A percentile compares a stretch with the other conserved stretches of the same genome.
These are phyloP conservation scores for Stellera chamaejasme DNA, from an alignment of 345 rosid genomes.

Conservation along the genomic window DNA sequence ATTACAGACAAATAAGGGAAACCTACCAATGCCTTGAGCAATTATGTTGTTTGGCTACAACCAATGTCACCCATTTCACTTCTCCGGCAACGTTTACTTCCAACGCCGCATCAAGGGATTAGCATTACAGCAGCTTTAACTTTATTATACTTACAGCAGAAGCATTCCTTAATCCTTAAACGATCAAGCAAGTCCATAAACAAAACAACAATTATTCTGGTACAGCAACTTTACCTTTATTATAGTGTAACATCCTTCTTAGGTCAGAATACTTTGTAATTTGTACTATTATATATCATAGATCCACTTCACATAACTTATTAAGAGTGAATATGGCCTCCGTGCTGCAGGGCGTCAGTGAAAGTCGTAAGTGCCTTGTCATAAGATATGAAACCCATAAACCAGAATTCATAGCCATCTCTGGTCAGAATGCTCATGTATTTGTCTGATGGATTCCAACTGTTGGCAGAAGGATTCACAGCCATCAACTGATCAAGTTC, in stretches of 20 bases:
- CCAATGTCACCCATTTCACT: too few species aligned
- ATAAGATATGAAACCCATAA: conserved; percentile 75
- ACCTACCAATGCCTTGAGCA: too few species aligned
- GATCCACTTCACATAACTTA: neutral
- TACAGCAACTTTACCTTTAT: neutral
- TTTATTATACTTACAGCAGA: too few species aligned
- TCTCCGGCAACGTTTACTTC: too few species aligned
- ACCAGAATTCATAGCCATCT: conserved; percentile 80
- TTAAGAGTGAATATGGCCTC: neutral
- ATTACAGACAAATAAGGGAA: too few species aligned
- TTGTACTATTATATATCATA: neutral
- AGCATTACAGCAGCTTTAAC: too few species aligned
- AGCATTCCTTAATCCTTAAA: too few species aligned
- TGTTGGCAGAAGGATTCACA: conserved; percentile 47
- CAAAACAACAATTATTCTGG: too few species aligned
- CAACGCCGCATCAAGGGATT: too few species aligned
- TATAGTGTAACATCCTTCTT: neutral
- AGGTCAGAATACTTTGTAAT: neutral
- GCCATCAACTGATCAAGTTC: conserved; percentile 42
- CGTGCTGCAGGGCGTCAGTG: conserved; percentile 28
- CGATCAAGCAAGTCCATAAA: too few species aligned
- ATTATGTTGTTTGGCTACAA: too few species aligned
- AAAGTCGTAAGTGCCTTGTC: conserved; percentile 63
- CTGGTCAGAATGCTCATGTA: conserved; percentile 48
- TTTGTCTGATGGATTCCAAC: conserved; percentile 45